Conservation (phyloP, 768 basidiomycete species). For the Pholiota microspora region DNA sequence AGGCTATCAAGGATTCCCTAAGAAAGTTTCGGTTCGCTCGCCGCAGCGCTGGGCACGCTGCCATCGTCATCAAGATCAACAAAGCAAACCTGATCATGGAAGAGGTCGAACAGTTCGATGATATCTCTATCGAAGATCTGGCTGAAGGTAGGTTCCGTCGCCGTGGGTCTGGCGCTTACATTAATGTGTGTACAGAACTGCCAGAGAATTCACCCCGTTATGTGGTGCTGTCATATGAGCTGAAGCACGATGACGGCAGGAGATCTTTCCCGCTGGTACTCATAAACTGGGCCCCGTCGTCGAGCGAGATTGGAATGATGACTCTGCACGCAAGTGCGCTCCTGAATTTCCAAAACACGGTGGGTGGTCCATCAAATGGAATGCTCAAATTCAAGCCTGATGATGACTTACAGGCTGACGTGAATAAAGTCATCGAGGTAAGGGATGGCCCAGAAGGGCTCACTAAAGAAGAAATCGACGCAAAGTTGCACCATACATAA, state of each 20-base stretch:
- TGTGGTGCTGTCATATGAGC: slow-evolving; percentile 80
- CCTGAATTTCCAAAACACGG: slow-evolving; percentile 76
- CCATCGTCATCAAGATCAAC: slow-evolving; percentile 89
- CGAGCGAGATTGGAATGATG: slow-evolving; percentile 71
- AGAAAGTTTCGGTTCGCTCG: slow-evolving; percentile 81
- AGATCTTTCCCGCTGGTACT: slow-evolving; percentile 83
- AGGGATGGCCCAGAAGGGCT: slow-evolving; percentile 80
- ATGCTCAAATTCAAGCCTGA: not conserved
- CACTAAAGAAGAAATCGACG: slow-evolving; percentile 69
- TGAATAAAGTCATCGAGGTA: slow-evolving; percentile 79
- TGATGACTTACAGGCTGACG: slow-evolving; percentile 52
- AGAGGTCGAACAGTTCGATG: slow-evolving; percentile 76
- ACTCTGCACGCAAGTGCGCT: slow-evolving; percentile 85
- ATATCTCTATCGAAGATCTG: slow-evolving; percentile 78
- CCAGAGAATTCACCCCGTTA: slow-evolving; percentile 88
- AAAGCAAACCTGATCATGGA: slow-evolving; percentile 79
- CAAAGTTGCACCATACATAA: slow-evolving; percentile 40
- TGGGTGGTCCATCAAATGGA: slow-evolving; percentile 32
- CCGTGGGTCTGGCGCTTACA: not conserved
- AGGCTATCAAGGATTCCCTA: slow-evolving; percentile 71
- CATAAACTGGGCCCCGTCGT: slow-evolving; percentile 83
- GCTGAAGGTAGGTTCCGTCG: slow-evolving; percentile 64
- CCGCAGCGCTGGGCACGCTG: slow-evolving; percentile 69
- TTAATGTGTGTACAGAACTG: slow-evolving; percentile 51
- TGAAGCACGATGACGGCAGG: slow-evolving; percentile 77